Conservation (phyloP, 208 protist species). For the Phytomonas serpens region DNA sequence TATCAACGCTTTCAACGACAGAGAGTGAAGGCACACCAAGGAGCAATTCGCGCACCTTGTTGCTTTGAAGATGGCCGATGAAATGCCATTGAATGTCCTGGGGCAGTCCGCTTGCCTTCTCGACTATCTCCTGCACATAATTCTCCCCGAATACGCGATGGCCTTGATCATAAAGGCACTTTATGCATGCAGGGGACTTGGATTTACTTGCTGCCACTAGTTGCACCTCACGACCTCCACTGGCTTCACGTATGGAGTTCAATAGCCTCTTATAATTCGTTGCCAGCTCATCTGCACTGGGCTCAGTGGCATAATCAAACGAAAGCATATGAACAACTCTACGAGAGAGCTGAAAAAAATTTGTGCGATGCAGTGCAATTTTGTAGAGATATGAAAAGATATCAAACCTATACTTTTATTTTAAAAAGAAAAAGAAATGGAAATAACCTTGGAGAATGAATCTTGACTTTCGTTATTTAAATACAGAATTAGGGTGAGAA, state of each 20-base stretch:
- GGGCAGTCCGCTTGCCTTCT: constrained; percentile 78
- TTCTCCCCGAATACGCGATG: constrained; percentile 94
- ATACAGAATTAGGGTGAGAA: neutral
- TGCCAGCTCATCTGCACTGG: constrained; percentile 30
- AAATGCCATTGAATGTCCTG: constrained; percentile 95
- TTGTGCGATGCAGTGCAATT: neutral
- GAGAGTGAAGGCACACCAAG: constrained; percentile 39
- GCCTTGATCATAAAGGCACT: constrained; percentile 46
- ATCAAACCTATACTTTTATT: neutral
- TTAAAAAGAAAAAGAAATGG: neutral
- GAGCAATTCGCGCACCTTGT: constrained; percentile 92
- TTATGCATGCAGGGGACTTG: constrained; percentile 61
- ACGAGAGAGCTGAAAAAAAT: neutral
- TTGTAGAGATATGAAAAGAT: neutral
- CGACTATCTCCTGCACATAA: constrained; percentile 93
- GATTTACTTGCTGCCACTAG: constrained; percentile 80
- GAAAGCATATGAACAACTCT: constrained; percentile 7
- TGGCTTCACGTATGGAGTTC: constrained; percentile 24
- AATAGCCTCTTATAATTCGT: constrained; percentile 44
- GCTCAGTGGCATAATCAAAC: constrained; percentile 59
- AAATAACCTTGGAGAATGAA: neutral
- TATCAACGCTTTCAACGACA: constrained; percentile 92
- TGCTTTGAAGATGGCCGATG: constrained; percentile 97
- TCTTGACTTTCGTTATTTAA: neutral
- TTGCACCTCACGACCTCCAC: constrained; percentile 24